Conservation (phyloP, 176 grass and related monocot genomes). For the Oryza glumipatula region DNA sequence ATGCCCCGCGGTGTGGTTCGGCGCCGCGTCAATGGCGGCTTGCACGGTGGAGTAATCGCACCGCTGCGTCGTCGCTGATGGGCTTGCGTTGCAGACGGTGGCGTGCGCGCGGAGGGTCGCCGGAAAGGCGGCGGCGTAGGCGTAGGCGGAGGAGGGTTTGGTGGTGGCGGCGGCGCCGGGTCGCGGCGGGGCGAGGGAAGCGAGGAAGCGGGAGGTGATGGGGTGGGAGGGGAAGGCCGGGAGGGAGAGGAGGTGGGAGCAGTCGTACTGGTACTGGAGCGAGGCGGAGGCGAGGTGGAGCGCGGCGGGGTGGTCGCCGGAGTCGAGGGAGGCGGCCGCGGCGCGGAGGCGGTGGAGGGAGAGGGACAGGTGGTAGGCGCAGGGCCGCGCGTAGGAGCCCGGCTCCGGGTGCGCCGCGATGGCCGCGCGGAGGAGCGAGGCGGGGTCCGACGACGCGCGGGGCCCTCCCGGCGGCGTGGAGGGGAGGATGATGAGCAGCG, state of each 20-base stretch:
- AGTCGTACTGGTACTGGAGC: conserved; percentile 79
- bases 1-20: conserved; percentile 35
- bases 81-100: conserved; percentile 55
- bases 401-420: conserved; percentile 46
- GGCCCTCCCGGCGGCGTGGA: conserved; percentile 12
- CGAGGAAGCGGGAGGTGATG: conserved; percentile 48
- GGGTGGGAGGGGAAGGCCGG: conserved; percentile 40
- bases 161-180: neutral
- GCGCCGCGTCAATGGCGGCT: conserved; percentile 54
- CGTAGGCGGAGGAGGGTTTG: neutral
- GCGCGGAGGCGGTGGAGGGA: conserved; percentile 54
- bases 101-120: conserved; percentile 38
- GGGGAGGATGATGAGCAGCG: conserved; percentile 35
- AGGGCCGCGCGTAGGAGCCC: conserved; percentile 40
- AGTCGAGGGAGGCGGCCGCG: conserved; percentile 39
- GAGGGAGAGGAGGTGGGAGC: conserved; percentile 57
- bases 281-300: conserved; percentile 60
- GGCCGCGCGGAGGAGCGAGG: conserved; percentile 46
- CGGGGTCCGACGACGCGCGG: neutral
- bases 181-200: conserved; percentile 30
- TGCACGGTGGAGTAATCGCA: conserved; percentile 60
- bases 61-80: neutral
- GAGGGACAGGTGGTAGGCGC: conserved; percentile 42
- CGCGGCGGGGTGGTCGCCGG: conserved; percentile 49
- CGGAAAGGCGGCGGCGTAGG: conserved; percentile 36